Percentiles rank a stretch among this genome's conserved stretches.
These are phyloP conservation scores for Candida taoyuanica DNA, from an alignment of 805 yeast genomes.

Conservation along the genomic window DNA sequence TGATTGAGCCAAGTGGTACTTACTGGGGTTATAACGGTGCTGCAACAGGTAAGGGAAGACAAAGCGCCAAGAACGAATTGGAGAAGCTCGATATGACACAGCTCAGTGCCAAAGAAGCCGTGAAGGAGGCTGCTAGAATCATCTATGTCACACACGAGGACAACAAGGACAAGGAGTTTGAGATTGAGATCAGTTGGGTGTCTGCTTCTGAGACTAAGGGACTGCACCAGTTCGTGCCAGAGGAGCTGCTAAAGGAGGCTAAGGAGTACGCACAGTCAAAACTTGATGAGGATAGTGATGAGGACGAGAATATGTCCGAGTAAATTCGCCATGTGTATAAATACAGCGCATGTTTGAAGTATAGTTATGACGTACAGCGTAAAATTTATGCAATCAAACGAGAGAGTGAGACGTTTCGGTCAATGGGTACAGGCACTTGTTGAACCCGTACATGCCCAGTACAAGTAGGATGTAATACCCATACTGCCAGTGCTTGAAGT, in stretches of 20 bases:
- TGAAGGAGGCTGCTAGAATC: conserved; percentile 90
- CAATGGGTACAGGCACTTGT: conserved; percentile 20
- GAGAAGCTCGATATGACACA: conserved; percentile 76
- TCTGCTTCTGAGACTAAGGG: conserved; percentile 74
- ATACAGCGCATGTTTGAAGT: too few species aligned
- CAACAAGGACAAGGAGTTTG: conserved; percentile 95
- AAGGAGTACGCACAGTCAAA: conserved; percentile 78
- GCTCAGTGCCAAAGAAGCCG: conserved; percentile 73
- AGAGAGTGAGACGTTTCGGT: conserved; percentile 3
- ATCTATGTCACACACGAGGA: conserved; percentile 95
- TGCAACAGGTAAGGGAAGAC: conserved; percentile 98
- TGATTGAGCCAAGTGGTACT: conserved; percentile 96
- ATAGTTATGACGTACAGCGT: too few species aligned
- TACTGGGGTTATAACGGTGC: conserved; percentile 98
- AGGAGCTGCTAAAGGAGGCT: conserved; percentile 77
- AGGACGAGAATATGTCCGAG: conserved; percentile 41
- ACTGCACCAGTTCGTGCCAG: conserved; percentile 74
- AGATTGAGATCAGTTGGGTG: conserved; percentile 90
- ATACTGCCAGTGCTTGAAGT: conserved; percentile 27
- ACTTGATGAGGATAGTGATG: conserved; percentile 70
- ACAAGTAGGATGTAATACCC: conserved; percentile 37
- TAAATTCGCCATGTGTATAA: too few species aligned
- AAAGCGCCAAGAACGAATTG: conserved; percentile 93
- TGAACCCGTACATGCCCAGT: conserved; percentile 40
- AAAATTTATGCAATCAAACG: too few species aligned